phyloP scores from a whole-genome alignment of 164 flowering plant genomes.

The Liquidambar formosana region DNA sequence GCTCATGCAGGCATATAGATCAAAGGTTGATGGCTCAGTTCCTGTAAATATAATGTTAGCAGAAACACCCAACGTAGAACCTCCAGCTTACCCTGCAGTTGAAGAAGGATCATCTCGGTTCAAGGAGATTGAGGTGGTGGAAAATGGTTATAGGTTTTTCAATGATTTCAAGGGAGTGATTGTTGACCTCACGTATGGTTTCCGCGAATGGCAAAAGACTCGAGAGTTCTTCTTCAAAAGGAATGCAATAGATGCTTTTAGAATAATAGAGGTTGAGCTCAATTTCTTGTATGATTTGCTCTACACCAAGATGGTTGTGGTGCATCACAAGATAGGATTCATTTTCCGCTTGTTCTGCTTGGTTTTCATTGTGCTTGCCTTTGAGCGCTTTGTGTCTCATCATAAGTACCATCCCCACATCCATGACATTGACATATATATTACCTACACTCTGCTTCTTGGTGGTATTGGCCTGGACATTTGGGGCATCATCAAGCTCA shows the following conservation, averaged over 20 bases:
- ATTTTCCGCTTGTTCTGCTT: neutral
- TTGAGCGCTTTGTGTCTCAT: neutral
- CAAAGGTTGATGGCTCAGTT: no score
- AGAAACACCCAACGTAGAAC: no score
- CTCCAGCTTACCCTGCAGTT: neutral
- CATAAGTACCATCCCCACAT: neutral
- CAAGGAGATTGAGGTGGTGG: neutral
- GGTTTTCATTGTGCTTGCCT: neutral
- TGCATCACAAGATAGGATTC: neutral
- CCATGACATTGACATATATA: neutral
- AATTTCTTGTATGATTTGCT: constrained; percentile 11
- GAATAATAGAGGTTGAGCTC: constrained; percentile 13
- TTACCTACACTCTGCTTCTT: constrained; percentile 4
- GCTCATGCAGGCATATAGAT: no score
- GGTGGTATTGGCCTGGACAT: neutral
- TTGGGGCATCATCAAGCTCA: neutral
- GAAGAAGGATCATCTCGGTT: no score
- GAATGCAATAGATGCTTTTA: neutral
- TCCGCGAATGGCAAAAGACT: constrained; percentile 6
- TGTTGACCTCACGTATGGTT: constrained; percentile 11
- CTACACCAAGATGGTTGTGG: constrained; percentile 11
- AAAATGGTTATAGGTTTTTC: neutral
- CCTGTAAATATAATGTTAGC: no score
- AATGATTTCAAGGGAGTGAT: constrained; percentile 9
- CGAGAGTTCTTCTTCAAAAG: neutral